phyloP scores from a whole-genome alignment of 2,329 filamentous ascomycete species.

The Teratosphaeria destructans region DNA sequence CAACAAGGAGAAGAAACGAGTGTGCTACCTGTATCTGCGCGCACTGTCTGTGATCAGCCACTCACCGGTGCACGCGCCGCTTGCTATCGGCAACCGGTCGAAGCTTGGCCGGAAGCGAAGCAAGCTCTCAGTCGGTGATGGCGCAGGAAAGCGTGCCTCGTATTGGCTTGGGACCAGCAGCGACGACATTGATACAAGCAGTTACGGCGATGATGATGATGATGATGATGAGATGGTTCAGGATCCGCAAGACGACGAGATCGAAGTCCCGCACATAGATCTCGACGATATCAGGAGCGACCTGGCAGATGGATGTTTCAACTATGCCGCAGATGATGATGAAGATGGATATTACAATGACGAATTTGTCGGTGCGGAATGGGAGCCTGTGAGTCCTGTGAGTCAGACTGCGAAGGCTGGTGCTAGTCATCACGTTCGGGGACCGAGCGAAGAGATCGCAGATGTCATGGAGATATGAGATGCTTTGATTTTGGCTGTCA shows the following conservation, averaged over 20 bases:
- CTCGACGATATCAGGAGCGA: slow-evolving; percentile 26
- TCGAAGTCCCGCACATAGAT: slow-evolving; percentile 24
- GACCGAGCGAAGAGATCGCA: slow-evolving; percentile 23
- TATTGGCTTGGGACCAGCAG: slow-evolving; percentile 75
- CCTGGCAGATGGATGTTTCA: slow-evolving; percentile 22
- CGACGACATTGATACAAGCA: slow-evolving; percentile 11
- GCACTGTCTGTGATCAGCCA: slow-evolving; percentile 70
- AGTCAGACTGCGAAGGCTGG: slow-evolving; percentile 1
- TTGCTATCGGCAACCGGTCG: slow-evolving; percentile 31
- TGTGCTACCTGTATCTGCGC: slow-evolving; percentile 86
- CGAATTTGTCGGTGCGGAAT: background rate
- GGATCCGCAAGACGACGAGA: slow-evolving; percentile 17
- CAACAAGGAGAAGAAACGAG: slow-evolving; percentile 82
- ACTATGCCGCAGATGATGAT: slow-evolving; percentile 16
- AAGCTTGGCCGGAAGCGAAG: slow-evolving; percentile 14
- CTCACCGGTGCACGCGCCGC: slow-evolving; percentile 40
- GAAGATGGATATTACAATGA: slow-evolving; percentile 11
- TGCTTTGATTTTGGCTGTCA: background rate
- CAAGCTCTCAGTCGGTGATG: slow-evolving; percentile 32
- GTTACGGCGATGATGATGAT: slow-evolving; percentile 19
- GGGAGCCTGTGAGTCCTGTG: background rate
- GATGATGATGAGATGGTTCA: slow-evolving; percentile 21
- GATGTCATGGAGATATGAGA: slow-evolving; percentile 24
- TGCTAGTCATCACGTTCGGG: slow-evolving; percentile 10
- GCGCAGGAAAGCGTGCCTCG: slow-evolving; percentile 67